Conservation (phyloP, 306 rosid species). For the Cicer cuneatum region DNA sequence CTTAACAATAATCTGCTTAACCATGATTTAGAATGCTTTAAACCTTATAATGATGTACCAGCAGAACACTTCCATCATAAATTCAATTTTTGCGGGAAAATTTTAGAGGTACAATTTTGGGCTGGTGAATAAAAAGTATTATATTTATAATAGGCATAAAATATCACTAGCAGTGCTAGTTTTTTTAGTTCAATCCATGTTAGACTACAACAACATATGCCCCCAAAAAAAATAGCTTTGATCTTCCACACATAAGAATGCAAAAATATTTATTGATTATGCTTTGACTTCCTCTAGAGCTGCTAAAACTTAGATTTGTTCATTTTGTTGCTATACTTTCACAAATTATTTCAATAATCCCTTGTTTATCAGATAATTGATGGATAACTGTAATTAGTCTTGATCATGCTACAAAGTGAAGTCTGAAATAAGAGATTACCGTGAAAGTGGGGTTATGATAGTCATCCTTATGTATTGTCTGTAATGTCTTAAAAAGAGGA, state of each 20-base stretch:
- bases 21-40: constrained; percentile 33
- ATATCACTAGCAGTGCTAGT: background rate
- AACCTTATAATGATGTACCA: background rate
- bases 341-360: constrained; percentile 23
- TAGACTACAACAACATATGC: background rate
- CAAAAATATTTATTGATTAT: background rate
- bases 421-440: constrained; percentile 55
- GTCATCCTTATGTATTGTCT: constrained; percentile 87
- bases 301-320: constrained; percentile 12
- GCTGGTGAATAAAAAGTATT: background rate
- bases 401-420: constrained; percentile 37
- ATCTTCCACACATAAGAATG: constrained; percentile 23
- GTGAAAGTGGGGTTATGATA: constrained; percentile 95
- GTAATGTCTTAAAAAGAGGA: constrained; percentile 73
- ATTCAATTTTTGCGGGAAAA: constrained; percentile 5
- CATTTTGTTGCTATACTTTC: background rate
- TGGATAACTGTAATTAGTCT: constrained; percentile 29
- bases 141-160: constrained; percentile 4
- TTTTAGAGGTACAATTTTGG: background rate
- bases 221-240: constrained; percentile 1
- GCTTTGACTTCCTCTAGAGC: constrained; percentile 36
- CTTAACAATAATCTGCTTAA: constrained; percentile 26
- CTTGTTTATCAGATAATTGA: constrained; percentile 4
- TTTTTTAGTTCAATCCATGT: constrained; percentile 20
- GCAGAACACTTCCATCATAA: constrained; percentile 1